Evolutionary conservation across 345 rosid genomes (phyloP).

Genomic region (Punica granatum): DNA sequence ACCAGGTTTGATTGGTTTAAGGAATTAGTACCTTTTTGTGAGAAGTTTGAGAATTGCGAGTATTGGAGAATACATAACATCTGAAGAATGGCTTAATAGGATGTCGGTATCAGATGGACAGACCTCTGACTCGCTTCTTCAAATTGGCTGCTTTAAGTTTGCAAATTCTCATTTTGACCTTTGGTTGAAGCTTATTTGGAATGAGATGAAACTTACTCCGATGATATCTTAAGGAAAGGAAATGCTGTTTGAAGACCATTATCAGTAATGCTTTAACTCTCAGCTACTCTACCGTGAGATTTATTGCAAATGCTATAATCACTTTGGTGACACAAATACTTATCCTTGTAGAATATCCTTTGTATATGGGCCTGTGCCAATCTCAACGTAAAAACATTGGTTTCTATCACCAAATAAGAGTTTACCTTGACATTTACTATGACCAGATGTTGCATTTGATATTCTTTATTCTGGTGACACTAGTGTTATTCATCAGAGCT

Average conservation of each 20-base stretch:
- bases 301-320: not conserved
- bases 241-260: too few relatives aligned
- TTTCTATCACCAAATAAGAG: not conserved
- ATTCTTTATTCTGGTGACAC: slow-evolving; percentile 91
- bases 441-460: slow-evolving; percentile 87
- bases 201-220: not conserved
- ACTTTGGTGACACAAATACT: not conserved
- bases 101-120: not conserved
- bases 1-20: not conserved
- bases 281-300: too few relatives aligned
- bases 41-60: not conserved
- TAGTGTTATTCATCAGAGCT: slow-evolving; percentile 87
- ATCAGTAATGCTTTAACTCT: too few relatives aligned
- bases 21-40: not conserved
- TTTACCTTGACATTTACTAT: slow-evolving; percentile 38
- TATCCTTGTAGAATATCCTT: not conserved
- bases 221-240: too few relatives aligned
- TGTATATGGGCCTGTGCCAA: too few relatives aligned
- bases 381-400: not conserved
- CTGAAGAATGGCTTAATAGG: not conserved
- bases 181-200: not conserved
- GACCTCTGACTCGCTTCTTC: not conserved
- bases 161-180: not conserved
- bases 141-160: not conserved
- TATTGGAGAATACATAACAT: not conserved